Base-by-base conservation (phyloP, 2,329 filamentous ascomycete species). In the Calonectria hawksworthii region DNA sequence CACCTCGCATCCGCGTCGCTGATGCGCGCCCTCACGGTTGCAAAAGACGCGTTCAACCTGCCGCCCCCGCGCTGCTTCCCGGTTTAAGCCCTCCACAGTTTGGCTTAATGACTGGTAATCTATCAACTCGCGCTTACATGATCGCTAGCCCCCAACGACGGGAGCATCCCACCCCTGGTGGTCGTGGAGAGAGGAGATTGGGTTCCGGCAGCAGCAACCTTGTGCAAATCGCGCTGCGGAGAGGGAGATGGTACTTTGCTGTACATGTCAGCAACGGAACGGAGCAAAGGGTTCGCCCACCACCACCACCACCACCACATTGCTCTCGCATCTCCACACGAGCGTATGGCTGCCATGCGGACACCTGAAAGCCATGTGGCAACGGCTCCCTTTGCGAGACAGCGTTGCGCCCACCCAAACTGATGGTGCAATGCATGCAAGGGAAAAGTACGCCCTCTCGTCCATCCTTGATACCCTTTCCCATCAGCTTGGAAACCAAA, bases 311-410 rank as follows among this genome's bases (percentile, higher is more conserved):
- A 47, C 44, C 41, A 61, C 28, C n/a, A 67, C 38, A 23, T 67
- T 26, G 41, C 41, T 52, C 64, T 72, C 44, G 34, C 26, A 36
- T 68, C 70, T 68, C 70, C 70, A 68, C 70, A 61, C 36, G 5
- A 54, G 10, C 10, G 28, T 30, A 56, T 68, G 70, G 65, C 71
- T 65, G 65, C 71, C 71, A 72, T 72, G 69, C 69, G 51, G 61
- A 59, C 34, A 54, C 64, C 64, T n/a, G 70, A 68, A 68, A 63
- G 54, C 70, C 70, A 74, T 74, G 72, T 74, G 72, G 67, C 67
- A 74, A 52, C 36, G 50, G 50, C 59, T 30, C 11, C 41, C 32
- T 54, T 61, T 70, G 30, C 67, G 59, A 74, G 66, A 70, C 66
- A 70, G 34, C 70, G 26, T 61, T 56, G 21, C 50, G 47, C 50